Conservation (phyloP, 179 eudicot species). For the Amaranthus tricolor region DNA sequence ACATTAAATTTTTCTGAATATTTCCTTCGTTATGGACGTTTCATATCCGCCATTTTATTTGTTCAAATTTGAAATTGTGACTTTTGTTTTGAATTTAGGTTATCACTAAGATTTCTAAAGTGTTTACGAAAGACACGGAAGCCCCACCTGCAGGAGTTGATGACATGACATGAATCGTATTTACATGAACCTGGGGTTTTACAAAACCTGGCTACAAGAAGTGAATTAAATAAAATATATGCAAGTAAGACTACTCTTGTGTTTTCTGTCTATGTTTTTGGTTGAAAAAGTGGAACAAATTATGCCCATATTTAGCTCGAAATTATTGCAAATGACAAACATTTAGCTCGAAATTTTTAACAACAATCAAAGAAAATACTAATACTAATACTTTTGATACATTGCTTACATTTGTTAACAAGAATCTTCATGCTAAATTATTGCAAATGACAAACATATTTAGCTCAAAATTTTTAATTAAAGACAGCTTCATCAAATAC, state of each 20-base stretch:
- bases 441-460: conserved; percentile 4
- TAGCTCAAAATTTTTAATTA: conserved; percentile 1
- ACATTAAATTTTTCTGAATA: neutral
- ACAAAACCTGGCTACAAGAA: conserved; percentile 47
- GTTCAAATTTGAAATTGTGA: neutral
- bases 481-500: conserved; percentile 1
- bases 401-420: conserved; percentile 1
- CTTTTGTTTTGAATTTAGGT: conserved; percentile 24
- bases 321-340: no score
- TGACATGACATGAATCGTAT: conserved; percentile 49
- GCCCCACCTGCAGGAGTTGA: conserved; percentile 51
- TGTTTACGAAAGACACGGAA: conserved; percentile 45
- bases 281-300: neutral
- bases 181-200: conserved; percentile 50
- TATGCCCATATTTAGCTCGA: no score
- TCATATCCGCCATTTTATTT: neutral
- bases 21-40: neutral
- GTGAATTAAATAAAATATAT: conserved; percentile 46
- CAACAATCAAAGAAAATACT: no score
- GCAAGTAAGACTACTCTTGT: conserved; percentile 24
- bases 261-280: neutral
- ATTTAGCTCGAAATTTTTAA: no score
- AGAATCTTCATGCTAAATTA: neutral
- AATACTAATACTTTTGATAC: conserved; percentile 2
- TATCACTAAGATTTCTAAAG: conserved; percentile 35